These are phyloP conservation scores for Rickenella mellea DNA, from an alignment of 768 basidiomycete genomes.

Conservation along the genomic window DNA sequence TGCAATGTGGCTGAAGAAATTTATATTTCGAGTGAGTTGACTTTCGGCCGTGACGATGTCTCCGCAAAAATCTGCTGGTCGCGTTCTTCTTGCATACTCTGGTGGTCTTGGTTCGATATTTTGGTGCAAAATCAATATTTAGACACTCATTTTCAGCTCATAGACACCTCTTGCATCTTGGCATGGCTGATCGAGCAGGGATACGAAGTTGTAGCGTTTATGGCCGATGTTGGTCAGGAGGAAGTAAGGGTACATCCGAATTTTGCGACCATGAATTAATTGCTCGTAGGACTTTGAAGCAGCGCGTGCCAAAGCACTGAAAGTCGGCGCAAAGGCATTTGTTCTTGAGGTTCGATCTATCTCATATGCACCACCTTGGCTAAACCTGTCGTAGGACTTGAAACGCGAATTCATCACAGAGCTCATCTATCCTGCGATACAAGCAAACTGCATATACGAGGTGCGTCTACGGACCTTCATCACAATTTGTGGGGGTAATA, in stretches of 20 bases:
- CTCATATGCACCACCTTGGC: neutral
- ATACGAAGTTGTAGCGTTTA: slow-evolving; percentile 95
- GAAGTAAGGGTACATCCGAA: slow-evolving; percentile 39
- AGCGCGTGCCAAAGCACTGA: slow-evolving; percentile 38
- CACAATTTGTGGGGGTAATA: slow-evolving; percentile 1
- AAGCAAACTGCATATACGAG: slow-evolving; percentile 99
- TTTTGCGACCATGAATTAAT: neutral
- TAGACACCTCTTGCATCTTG: slow-evolving; percentile 98
- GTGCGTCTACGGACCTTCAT: slow-evolving; percentile 26
- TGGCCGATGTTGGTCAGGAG: slow-evolving; percentile 92
- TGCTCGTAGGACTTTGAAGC: slow-evolving; percentile 37
- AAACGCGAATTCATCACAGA: slow-evolving; percentile 92
- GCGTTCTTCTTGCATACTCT: slow-evolving; percentile 95
- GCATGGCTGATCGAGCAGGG: slow-evolving; percentile 98
- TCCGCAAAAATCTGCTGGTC: slow-evolving; percentile 49
- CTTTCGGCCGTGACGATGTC: too few species aligned
- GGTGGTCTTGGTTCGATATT: slow-evolving; percentile 80
- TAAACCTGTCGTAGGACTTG: slow-evolving; percentile 54
- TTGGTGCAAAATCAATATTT: neutral
- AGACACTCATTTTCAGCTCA: neutral
- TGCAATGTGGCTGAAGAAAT: too few species aligned
- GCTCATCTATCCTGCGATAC: slow-evolving; percentile 95
- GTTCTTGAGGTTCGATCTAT: slow-evolving; percentile 27
- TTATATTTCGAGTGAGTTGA: too few species aligned
- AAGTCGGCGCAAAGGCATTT: slow-evolving; percentile 42